phyloP scores from a whole-genome alignment of 108 stramenopile species.

The Skeletonema grethae region DNA sequence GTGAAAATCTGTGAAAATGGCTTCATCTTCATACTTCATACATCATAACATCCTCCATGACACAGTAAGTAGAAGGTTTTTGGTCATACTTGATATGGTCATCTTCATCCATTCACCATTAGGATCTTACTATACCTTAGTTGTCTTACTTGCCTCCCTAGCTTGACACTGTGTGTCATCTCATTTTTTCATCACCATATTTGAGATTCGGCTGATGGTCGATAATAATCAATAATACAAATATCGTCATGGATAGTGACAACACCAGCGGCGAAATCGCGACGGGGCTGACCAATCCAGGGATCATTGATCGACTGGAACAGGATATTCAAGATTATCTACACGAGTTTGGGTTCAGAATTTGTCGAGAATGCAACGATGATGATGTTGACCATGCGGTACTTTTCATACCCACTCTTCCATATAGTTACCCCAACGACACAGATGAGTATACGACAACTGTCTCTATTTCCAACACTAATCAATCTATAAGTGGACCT shows the following conservation, averaged over 20 bases:
- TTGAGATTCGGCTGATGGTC: too few relatives aligned
- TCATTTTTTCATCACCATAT: too few relatives aligned
- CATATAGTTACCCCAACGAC: neutral
- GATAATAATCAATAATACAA: too few relatives aligned
- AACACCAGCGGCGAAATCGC: neutral
- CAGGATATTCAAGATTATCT: conserved; percentile 39
- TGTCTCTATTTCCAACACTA: neutral
- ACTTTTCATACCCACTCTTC: neutral
- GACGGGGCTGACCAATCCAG: conserved; percentile 45
- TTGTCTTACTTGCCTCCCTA: too few relatives aligned
- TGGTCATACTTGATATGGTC: too few relatives aligned
- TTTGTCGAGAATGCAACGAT: conserved; percentile 3
- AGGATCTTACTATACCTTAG: too few relatives aligned
- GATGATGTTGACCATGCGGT: neutral
- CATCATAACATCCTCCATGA: too few relatives aligned
- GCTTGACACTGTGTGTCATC: too few relatives aligned
- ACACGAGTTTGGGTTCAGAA: conserved; percentile 28
- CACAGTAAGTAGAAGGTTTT: too few relatives aligned
- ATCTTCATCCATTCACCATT: too few relatives aligned
- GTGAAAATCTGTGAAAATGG: too few relatives aligned
- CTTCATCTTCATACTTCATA: too few relatives aligned
- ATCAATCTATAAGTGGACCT: neutral
- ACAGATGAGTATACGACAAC: neutral
- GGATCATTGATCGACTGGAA: conserved; percentile 43
- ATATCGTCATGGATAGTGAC: neutral